phyloP scores from a whole-genome alignment of 805 yeast genomes.

The Pichia phayaonensis region DNA sequence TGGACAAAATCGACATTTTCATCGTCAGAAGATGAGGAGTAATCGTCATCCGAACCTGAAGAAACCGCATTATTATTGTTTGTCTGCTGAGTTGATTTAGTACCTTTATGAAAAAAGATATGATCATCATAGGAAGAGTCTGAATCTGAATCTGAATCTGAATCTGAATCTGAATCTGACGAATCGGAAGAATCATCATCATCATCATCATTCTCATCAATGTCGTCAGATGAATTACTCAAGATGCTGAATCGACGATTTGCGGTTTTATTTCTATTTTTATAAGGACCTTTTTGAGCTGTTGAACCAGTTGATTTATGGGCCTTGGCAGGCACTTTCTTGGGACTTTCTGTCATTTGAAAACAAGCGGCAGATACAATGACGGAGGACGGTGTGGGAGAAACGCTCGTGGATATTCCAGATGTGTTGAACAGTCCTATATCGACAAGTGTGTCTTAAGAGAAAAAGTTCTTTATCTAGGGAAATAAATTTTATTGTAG shows the following conservation, averaged over 20 bases:
- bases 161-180: constrained; percentile 1
- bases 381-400: background rate
- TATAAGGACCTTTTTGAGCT: constrained; percentile 20
- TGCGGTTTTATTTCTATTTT: constrained; percentile 3
- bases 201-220: constrained; percentile 1
- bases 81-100: background rate
- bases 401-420: background rate
- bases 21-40: constrained; percentile 41
- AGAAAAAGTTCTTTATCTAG: background rate
- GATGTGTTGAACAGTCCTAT: background rate
- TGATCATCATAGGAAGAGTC: constrained; percentile 9
- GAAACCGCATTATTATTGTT: constrained; percentile 14
- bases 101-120: constrained; percentile 4
- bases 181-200: constrained; percentile 3
- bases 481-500: background rate
- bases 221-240: constrained; percentile 12
- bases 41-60: constrained; percentile 26
- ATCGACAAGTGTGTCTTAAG: background rate
- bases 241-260: constrained; percentile 23
- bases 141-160: constrained; percentile 7
- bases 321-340: constrained; percentile 16
- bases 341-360: constrained; percentile 26
- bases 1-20: constrained; percentile 67
- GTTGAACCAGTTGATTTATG: constrained; percentile 6
- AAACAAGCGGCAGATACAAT: background rate